Evolutionary conservation across 306 rosid genomes (phyloP), one percentile per base, ranked within the genome.

Genomic region (Hippophae rhamnoides): DNA sequence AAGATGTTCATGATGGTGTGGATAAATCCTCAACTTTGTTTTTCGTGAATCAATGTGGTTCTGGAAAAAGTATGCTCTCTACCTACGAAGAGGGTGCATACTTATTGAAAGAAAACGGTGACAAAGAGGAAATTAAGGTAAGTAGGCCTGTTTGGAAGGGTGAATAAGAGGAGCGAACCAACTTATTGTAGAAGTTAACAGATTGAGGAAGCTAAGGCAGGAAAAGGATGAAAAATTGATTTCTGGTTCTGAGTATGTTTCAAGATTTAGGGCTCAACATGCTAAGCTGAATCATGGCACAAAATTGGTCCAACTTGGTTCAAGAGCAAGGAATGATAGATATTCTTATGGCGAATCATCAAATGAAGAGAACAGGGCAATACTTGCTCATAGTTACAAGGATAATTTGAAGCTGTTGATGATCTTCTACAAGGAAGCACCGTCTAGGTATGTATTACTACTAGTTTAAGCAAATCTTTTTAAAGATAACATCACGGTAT

Each of bases 231-330:
- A 86, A 84, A 73, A 63, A 47, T 23, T 81, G 69, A 78, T 90
- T 42, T 73, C 87, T 7, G 95, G 95, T 58, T 74, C 83, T 0
- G 96, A 90, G 60, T 87, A 85, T 65, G 92, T 87, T 62, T 67
- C 70, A 31, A 87, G 98, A 79, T 61, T 90, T 84, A 79, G 98
- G 79, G 96, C 96, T 62, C 97, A 85, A 7, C 89, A 89, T 66
- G 70, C 73, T 2, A 90, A 90, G 87, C 79, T 90, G 45, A 90
- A 87, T 76, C 95, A 83, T 0, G 82, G 89, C 57, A 85, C 95
- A 0, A 87, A 83, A 31, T 90, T 95, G 98, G 89, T 96, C 12
- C 79, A 68, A 13, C 62, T 67, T 61, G 88, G 79, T 76, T 74
- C 61, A 31, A 62, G 64, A 66, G 61, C 73, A 1, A 54, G 58